Evolutionary conservation across 2,329 filamentous ascomycete genomes (phyloP), one percentile per base, ranked within the genome.

Genomic region (Fusarium sarcochroum): DNA sequence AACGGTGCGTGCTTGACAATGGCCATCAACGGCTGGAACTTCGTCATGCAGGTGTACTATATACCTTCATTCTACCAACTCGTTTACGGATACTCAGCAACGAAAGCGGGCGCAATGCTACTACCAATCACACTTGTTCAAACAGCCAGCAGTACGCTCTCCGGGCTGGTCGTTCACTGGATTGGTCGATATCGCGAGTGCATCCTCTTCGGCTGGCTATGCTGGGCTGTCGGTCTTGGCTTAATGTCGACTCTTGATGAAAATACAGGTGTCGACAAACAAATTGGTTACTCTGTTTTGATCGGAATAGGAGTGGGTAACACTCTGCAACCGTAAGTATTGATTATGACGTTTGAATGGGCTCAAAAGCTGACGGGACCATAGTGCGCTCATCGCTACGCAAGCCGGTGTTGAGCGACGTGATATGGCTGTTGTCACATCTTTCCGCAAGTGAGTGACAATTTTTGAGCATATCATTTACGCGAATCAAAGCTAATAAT

Each of bases 11-110:
- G 84, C 60, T 66, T 88, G 18, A 87, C 84, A 17, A 87, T 86
- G 84, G 84, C 85, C 35, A 83, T 88, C 71, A 87, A 87, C 50
- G 86, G 86, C 5, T 88, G 86, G 86, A 87, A 87, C 66, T 87
- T 87, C 56, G 78, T 87, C 23, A 82, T 86, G n/a, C 86, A 88
- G 63, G 77, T 86, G 9, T 85, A 85, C 65, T 85, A 81, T 58
- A 79, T 83, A 6, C 81, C 81, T 0, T 77, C 79, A 1, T 84
- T 84, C 63, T 84, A 84, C 63, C 83, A 84, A 52, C 79, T 84
- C 13, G 79, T 77, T 2, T 83, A 82, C 54, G 78, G 76, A 20
- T 84, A 82, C 66, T 80, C 77, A 0, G 79, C 80, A 2, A 82
- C 81, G 5, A 79, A 77, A 45, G 76, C 81, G 0, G 81, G 79